A percentile compares a stretch with the other conserved stretches of the same genome.
Conservation (phyloP, 2,329 filamentous ascomycete species). For the Graphilbum sp. region DNA sequence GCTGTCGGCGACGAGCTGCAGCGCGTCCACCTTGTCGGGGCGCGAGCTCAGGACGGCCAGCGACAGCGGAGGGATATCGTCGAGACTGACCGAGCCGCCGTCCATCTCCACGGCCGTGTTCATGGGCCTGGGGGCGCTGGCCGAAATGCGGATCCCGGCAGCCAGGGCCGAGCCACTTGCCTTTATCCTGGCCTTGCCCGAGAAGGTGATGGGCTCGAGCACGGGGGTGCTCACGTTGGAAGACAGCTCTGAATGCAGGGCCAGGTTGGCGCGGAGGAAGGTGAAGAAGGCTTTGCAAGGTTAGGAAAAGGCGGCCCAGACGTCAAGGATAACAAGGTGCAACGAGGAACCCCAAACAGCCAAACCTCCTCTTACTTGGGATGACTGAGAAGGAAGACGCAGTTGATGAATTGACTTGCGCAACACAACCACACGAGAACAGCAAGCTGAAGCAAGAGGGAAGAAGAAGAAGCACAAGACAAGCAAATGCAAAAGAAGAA, state of each 20-base stretch:
- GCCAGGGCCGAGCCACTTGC: constrained; percentile 7
- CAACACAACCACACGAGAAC: too few species aligned
- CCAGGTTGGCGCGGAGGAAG: constrained; percentile 65
- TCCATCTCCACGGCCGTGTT: constrained; percentile 17
- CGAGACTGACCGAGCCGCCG: constrained; percentile 16
- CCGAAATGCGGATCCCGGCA: constrained; percentile 4
- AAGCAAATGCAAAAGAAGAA: neutral
- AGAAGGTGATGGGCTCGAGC: constrained; percentile 33
- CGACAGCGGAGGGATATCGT: constrained; percentile 45
- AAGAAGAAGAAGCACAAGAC: neutral
- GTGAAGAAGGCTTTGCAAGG: constrained; percentile 55
- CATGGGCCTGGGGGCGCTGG: constrained; percentile 3
- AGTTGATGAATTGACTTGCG: too few species aligned
- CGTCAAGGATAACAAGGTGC: neutral
- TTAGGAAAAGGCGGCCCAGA: constrained; percentile 1
- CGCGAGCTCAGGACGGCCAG: constrained; percentile 38
- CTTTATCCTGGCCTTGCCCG: constrained; percentile 2
- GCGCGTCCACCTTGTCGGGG: constrained; percentile 47
- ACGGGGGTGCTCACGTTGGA: constrained; percentile 50
- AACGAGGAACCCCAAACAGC: too few species aligned
- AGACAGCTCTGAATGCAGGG: constrained; percentile 42
- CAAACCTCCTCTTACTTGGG: too few species aligned
- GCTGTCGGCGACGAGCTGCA: constrained; percentile 64
- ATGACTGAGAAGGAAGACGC: too few species aligned
- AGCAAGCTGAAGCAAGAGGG: neutral